Conservation (phyloP, 2,329 filamentous ascomycete genomes). For the Conoideocrella luteorostrata region DNA sequence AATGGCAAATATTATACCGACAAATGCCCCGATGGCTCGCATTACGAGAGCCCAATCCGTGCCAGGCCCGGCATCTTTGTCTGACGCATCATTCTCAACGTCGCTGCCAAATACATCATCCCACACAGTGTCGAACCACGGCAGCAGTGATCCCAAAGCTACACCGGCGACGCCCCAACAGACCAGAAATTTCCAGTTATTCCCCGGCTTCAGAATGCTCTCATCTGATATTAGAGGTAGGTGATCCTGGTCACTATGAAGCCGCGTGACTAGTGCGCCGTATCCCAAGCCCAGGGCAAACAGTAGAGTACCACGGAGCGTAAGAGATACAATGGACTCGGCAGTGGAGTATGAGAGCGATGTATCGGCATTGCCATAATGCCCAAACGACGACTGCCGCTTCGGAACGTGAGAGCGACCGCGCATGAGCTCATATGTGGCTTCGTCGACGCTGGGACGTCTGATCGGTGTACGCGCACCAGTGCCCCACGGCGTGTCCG, state of each 20-base stretch:
- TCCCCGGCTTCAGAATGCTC: slow-evolving; percentile 32
- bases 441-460: slow-evolving; percentile 36
- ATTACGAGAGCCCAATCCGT: slow-evolving; percentile 68
- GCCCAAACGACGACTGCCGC: slow-evolving; percentile 29
- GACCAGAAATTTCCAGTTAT: slow-evolving; percentile 60
- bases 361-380: slow-evolving; percentile 14
- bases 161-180: slow-evolving; percentile 82
- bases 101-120: slow-evolving; percentile 43
- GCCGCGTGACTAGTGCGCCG: slow-evolving; percentile 70
- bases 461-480: slow-evolving; percentile 63
- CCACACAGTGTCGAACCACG: slow-evolving; percentile 77
- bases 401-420: slow-evolving; percentile 29
- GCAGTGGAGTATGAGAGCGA: slow-evolving; percentile 18
- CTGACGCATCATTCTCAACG: slow-evolving; percentile 19
- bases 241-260: slow-evolving; percentile 62
- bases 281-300: slow-evolving; percentile 78
- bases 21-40: slow-evolving; percentile 53
- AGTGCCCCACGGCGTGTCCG: slow-evolving; percentile 69
- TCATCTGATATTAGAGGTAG: slow-evolving; percentile 53
- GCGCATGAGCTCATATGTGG: slow-evolving; percentile 37
- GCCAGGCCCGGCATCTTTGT: slow-evolving; percentile 31
- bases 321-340: slow-evolving; percentile 38
- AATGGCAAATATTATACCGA: slow-evolving; percentile 62
- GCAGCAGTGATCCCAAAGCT: slow-evolving; percentile 69
- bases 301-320: slow-evolving; percentile 56